A percentile compares a stretch with the other conserved stretches of the same genome.
These are phyloP conservation scores for Casuarina equisetifolia DNA, from an alignment of 306 rosid genomes.

Conservation along the genomic window DNA sequence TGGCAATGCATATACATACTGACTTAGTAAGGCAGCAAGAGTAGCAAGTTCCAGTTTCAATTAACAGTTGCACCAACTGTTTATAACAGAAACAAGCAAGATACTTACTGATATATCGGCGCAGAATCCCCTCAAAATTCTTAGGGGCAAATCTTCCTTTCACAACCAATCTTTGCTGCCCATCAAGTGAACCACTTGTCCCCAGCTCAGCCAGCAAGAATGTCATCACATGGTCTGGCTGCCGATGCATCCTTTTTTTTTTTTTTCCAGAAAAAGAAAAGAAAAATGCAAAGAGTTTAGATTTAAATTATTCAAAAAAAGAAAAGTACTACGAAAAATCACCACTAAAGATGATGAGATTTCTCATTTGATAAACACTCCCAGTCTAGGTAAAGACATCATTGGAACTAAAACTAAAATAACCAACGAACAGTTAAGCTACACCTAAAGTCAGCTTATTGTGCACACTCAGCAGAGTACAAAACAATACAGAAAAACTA, in stretches of 20 bases:
- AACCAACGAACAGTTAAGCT: not conserved
- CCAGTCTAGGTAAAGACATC: not conserved
- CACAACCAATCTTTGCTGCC: conserved; percentile 90
- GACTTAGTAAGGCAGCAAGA: not conserved
- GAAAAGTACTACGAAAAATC: not conserved
- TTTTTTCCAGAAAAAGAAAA: not conserved
- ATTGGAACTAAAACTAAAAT: not conserved
- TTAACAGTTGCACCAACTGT: not conserved
- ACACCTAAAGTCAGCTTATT: not conserved
- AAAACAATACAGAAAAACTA: not conserved
- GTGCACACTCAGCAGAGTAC: not conserved
- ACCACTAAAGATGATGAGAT: not conserved
- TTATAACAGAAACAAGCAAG: conserved; percentile 5
- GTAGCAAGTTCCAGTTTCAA: not conserved
- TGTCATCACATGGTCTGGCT: conserved; percentile 95
- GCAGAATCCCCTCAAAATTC: conserved; percentile 91
- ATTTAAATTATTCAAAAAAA: not conserved
- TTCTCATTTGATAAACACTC: not conserved
- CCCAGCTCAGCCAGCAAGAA: conserved; percentile 96
- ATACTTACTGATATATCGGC: conserved; percentile 89
- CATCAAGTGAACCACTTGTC: conserved; percentile 96
- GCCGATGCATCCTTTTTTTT: conserved; percentile 79
- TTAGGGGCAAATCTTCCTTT: conserved; percentile 98
- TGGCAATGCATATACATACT: not conserved
- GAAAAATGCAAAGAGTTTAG: not conserved